Evolutionary conservation across 148 eudicot species (phyloP), one percentile per base, ranked within the genome.

Genomic region (Rhododendron ovatum): DNA sequence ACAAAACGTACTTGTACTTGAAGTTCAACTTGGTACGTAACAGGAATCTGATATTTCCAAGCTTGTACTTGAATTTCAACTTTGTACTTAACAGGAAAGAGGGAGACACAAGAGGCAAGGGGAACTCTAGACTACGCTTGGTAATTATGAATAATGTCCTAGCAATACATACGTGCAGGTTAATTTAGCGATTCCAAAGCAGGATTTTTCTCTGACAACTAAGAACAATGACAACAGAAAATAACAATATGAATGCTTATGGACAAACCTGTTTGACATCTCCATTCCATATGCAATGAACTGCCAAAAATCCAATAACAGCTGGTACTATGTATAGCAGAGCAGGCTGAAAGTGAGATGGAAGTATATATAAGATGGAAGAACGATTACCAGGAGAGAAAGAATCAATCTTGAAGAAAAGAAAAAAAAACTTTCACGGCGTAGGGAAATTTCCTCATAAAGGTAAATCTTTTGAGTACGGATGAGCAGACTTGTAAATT

Each of bases 321-420:
- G 94, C 91, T 18, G 98, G 99, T 63, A 98, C 99, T 83, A 98
- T 98, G 86, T 98, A 98, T 20, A 98, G 91, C 37, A 98, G 93
- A 13, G 99, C 99, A 88, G 99, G 99, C 99, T 97, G 94, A 83
- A 89, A 91, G 50, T 75, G 84, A 83, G 39, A 86, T 18, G 59
- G 86, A 80, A 48, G 35, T n/a, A 80, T 59, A 59, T 18, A n/a
- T 84, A 26, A 47, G 13, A 69, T n/a, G 57, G 45, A 61, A 7
- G 43, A 71, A 63, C 67, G 33, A 17, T 14, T 22, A 81, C 30
- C 26, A 2, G 35, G 4, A 20, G 28, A 14, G 2, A 18, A 71
- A 0, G 43, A 80, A 13, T 69, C 39, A 4, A 48, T 28, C 3
- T 73, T 35, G 83, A 51, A 48, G 61, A 26, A 51, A 14, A 24